Conservation (phyloP, 441 rosid genomes). For the Pelargonium cotyledonis region DNA sequence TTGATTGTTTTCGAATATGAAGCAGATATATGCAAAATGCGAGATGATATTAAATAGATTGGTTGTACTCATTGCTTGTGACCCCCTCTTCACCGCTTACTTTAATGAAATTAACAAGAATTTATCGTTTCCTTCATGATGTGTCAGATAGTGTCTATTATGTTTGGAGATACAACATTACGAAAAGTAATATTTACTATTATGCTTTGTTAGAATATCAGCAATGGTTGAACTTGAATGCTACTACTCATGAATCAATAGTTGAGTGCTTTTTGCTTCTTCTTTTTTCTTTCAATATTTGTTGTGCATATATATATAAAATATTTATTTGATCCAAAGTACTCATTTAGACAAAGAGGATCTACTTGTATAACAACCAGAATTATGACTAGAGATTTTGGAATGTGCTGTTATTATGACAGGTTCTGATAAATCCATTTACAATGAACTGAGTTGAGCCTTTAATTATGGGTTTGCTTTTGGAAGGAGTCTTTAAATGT, state of each 20-base stretch:
- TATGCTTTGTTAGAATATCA: neutral
- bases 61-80: slow-evolving; percentile 19
- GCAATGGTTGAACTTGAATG: neutral
- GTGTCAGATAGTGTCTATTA: slow-evolving; percentile 8
- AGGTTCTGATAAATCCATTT: neutral
- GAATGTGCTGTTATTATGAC: neutral
- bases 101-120: slow-evolving; percentile 16
- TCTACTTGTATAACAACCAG: neutral
- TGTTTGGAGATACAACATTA: neutral
- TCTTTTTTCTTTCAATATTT: neutral
- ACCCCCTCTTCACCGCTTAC: slow-evolving; percentile 13
- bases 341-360: neutral
- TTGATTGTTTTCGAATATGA: slow-evolving; percentile 29
- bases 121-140: slow-evolving; percentile 14
- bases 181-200: neutral
- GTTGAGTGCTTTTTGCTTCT: neutral
- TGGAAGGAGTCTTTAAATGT: neutral
- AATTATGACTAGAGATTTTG: neutral
- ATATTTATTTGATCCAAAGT: too few relatives aligned
- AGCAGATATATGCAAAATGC: slow-evolving; percentile 18
- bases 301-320: neutral
- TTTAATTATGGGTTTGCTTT: neutral
- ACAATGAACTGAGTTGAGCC: neutral
- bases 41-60: slow-evolving; percentile 27
- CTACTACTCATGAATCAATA: neutral